Evolutionary conservation across 202 grass and related monocot genomes (phyloP).

Genomic region (Digitaria exilis): DNA sequence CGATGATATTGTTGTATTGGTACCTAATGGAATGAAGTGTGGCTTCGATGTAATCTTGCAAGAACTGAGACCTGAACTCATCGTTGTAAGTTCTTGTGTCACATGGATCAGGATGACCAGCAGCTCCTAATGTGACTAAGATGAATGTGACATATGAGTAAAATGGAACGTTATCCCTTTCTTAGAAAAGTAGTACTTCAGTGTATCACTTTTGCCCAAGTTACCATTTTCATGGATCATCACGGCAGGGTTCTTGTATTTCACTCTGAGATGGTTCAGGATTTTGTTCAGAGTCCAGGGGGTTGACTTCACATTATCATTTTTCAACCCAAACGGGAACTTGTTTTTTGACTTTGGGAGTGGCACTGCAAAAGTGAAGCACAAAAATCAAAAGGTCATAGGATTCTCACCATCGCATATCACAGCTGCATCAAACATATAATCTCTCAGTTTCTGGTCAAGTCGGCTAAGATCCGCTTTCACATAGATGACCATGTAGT

Average conservation of each 20-base stretch:
- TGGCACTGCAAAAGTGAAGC: constrained; percentile 42
- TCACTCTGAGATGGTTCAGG: constrained; percentile 65
- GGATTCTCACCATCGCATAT: constrained; percentile 46
- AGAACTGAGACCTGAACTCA: constrained; percentile 59
- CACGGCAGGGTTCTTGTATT: constrained; percentile 72
- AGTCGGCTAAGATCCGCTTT: constrained; percentile 55
- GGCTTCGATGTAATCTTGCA: constrained; percentile 81
- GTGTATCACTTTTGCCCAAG: background rate
- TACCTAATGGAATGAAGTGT: constrained; percentile 77
- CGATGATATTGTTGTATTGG: background rate
- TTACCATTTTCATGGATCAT: constrained; percentile 93
- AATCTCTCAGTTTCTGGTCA: constrained; percentile 53
- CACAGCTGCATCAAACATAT: constrained; percentile 66
- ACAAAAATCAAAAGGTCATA: background rate
- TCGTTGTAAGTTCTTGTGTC: constrained; percentile 34
- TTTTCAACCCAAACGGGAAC: constrained; percentile 20
- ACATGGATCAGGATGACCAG: constrained; percentile 20
- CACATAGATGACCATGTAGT: constrained; percentile 59
- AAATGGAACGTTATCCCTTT: background rate
- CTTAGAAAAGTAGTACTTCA: background rate
- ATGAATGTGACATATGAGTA: background rate
- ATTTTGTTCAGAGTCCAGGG: constrained; percentile 80
- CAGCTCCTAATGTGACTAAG: constrained; percentile 50
- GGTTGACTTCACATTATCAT: background rate
- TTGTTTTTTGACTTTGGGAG: constrained; percentile 42